Percentiles rank a stretch among this genome's conserved stretches.
Evolutionary conservation across 148 eudicot species (phyloP).

Genomic region (Vaccinium corymbosum): DNA sequence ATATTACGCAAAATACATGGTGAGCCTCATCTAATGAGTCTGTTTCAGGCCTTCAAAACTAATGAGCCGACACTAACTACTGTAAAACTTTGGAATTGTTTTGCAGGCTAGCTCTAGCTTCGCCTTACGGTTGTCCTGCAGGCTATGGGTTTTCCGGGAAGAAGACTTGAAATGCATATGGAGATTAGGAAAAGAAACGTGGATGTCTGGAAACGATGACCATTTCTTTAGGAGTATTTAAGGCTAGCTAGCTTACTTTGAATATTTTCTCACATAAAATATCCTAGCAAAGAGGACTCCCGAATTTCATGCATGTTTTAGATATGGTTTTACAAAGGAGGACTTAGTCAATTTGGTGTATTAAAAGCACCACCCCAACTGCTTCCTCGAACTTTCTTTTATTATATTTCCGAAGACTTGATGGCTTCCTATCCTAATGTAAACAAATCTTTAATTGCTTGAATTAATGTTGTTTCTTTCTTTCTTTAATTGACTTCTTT

Average conservation of each 20-base stretch:
- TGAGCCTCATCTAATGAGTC: too few relatives aligned
- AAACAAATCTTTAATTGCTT: not conserved
- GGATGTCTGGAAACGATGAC: not conserved
- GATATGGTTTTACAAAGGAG: not conserved
- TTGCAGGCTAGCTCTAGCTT: constrained; percentile 15
- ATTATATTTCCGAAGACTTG: not conserved
- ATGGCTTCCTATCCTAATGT: not conserved
- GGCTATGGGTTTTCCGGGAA: not conserved
- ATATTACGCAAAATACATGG: too few relatives aligned
- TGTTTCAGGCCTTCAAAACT: too few relatives aligned
- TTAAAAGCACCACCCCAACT: not conserved
- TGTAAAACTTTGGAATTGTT: not conserved
- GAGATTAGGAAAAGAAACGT: not conserved
- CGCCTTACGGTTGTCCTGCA: constrained; percentile 1
- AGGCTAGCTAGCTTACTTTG: not conserved
- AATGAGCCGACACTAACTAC: too few relatives aligned
- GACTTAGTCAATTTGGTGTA: not conserved
- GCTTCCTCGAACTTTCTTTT: constrained; percentile 3
- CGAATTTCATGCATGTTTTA: constrained; percentile 6
- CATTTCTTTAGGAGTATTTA: not conserved
- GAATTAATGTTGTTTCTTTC: too few relatives aligned
- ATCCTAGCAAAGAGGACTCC: not conserved
- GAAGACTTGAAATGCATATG: not conserved
- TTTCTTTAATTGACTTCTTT: too few relatives aligned
- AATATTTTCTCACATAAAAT: not conserved